Percentiles rank a stretch among this genome's conserved stretches.
phyloP scores from a whole-genome alignment of 2,329 filamentous ascomycete genomes.

The Periconia sp. region DNA sequence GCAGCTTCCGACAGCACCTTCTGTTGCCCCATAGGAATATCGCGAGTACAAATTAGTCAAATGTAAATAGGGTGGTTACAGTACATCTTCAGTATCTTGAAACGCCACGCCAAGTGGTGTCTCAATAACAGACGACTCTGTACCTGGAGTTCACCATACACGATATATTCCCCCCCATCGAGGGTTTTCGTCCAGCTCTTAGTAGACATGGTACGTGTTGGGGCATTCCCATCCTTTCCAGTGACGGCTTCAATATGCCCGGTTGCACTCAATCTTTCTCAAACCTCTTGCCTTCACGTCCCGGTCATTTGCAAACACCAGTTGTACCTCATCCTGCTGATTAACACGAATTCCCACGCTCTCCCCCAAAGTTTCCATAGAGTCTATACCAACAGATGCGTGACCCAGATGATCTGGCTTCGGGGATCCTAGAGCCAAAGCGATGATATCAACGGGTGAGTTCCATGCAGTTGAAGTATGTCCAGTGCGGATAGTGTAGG shows the following conservation, averaged over 20 bases:
- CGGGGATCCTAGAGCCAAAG: slow-evolving; percentile 18
- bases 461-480: slow-evolving; percentile 17
- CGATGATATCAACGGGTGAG: slow-evolving; percentile 12
- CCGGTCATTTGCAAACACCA: slow-evolving; percentile 13
- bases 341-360: slow-evolving; percentile 11
- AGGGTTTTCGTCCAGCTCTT: too few relatives aligned
- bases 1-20: slow-evolving; percentile 8
- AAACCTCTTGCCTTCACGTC: neutral
- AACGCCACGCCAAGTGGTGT: too few relatives aligned
- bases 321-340: slow-evolving; percentile 7
- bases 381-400: too few relatives aligned
- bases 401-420: neutral
- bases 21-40: slow-evolving; percentile 12
- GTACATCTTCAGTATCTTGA: too few relatives aligned
- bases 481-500: slow-evolving; percentile 11
- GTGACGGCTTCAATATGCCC: neutral
- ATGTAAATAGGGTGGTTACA: too few relatives aligned
- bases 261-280: neutral
- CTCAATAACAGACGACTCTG: too few relatives aligned
- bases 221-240: too few relatives aligned
- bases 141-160: too few relatives aligned
- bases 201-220: too few relatives aligned
- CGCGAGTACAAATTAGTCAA: too few relatives aligned
- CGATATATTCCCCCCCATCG: too few relatives aligned
- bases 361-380: too few relatives aligned